Conservation (phyloP, 495 filamentous ascomycete genomes). For the Lophiotrema nucula region DNA sequence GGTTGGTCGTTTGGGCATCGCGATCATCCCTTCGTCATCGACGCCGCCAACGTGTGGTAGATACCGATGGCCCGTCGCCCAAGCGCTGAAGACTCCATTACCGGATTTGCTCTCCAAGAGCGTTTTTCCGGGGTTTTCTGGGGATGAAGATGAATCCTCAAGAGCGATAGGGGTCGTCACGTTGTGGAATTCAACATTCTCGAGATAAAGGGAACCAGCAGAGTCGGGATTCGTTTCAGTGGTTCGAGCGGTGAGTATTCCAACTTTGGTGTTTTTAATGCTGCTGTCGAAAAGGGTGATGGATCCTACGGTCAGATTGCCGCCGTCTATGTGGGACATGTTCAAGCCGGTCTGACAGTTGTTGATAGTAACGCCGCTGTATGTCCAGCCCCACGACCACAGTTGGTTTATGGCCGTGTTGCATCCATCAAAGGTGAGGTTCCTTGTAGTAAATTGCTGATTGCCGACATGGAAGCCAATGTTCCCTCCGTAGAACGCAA, state of each 20-base stretch:
- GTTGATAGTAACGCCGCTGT: constrained; percentile 43
- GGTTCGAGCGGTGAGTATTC: constrained; percentile 32
- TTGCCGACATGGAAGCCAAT: constrained; percentile 66
- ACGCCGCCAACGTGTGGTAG: constrained; percentile 28
- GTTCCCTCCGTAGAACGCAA: constrained; percentile 69
- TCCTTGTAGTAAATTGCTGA: constrained; percentile 80
- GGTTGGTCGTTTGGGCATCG: constrained; percentile 18
- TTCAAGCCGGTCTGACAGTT: constrained; percentile 39
- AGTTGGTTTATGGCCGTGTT: constrained; percentile 62
- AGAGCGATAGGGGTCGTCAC: constrained; percentile 25
- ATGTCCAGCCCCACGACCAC: constrained; percentile 61
- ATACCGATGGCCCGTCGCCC: constrained; percentile 38
- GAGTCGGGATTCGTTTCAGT: constrained; percentile 27
- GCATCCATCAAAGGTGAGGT: constrained; percentile 63
- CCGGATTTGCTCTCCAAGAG: constrained; percentile 29
- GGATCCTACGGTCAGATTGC: constrained; percentile 32
- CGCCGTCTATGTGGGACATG: constrained; percentile 32
- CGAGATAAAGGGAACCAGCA: constrained; percentile 38
- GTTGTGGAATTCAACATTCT: constrained; percentile 39
- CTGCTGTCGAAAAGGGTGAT: constrained; percentile 40
- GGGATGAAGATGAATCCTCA: no score
- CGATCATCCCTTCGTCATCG: constrained; percentile 28
- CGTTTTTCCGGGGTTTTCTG: constrained; percentile 1
- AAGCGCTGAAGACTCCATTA: constrained; percentile 28
- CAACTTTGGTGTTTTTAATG: constrained; percentile 35